Conservation (phyloP, 768 basidiomycete genomes). For the Boletellus ananas region DNA sequence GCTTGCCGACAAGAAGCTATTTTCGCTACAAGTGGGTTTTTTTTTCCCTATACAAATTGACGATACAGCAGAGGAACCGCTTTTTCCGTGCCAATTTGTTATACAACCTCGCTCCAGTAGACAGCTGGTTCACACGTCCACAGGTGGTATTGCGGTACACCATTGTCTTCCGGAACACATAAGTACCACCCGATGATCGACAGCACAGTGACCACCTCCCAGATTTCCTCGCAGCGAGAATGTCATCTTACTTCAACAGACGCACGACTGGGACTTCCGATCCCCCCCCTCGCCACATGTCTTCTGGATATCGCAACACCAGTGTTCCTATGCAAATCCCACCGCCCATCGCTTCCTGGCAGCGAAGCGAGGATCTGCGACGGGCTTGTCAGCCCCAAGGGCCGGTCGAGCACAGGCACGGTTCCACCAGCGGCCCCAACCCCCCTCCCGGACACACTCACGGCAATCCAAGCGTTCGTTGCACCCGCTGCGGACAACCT, state of each 20-base stretch:
- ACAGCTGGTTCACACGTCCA: neutral
- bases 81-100: neutral
- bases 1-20: neutral
- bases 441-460: neutral
- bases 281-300: neutral
- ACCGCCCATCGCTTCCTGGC: neutral
- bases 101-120: neutral
- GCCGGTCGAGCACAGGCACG: neutral
- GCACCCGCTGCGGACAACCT: slow-evolving; percentile 13
- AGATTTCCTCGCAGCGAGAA: neutral
- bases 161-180: neutral
- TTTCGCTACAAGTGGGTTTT: neutral
- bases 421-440: neutral
- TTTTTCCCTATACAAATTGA: neutral
- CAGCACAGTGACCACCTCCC: neutral
- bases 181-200: neutral
- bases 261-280: neutral
- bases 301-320: neutral
- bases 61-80: neutral
- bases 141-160: neutral
- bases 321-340: neutral
- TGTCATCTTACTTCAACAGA: slow-evolving; percentile 10
- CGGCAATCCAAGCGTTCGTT: neutral
- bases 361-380: neutral
- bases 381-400: neutral